Percentiles rank a stretch among this genome's conserved stretches.
Conservation (phyloP, 1,139 yeast species). For the Pichia sp. region DNA sequence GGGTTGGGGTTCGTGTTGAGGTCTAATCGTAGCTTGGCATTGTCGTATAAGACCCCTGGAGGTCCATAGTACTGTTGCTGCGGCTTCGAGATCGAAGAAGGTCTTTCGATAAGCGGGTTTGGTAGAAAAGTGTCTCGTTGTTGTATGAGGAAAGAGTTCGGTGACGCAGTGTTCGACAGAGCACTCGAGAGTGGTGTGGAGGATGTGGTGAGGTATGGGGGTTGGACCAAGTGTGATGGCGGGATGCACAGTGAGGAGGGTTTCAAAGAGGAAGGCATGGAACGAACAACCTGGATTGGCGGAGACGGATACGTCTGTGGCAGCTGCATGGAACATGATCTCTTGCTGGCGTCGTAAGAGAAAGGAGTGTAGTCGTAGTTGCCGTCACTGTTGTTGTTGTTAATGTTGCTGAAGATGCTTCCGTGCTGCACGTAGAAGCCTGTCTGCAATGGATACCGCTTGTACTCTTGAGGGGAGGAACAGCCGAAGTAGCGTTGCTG, state of each 20-base stretch:
- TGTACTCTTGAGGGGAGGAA: neutral
- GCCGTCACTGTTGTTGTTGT: neutral
- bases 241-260: neutral
- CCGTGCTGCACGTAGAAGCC: neutral
- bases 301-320: neutral
- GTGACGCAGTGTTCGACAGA: neutral
- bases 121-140: neutral
- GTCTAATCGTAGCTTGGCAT: neutral
- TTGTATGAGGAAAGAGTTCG: neutral
- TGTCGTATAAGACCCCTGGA: neutral
- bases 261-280: neutral
- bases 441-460: neutral
- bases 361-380: neutral
- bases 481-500: neutral
- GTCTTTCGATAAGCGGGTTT: neutral
- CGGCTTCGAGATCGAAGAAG: neutral
- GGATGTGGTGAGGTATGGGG: conserved; percentile 2
- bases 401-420: neutral
- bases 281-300: neutral
- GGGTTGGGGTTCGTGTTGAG: neutral
- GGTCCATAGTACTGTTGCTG: neutral
- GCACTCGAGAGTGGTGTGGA: conserved; percentile 3
- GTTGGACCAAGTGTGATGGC: conserved; percentile 2
- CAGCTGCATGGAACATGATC: neutral
- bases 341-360: neutral